These are phyloP conservation scores for Aspergillus cejpii DNA, from an alignment of 2,329 filamentous ascomycete genomes.

Conservation along the genomic window DNA sequence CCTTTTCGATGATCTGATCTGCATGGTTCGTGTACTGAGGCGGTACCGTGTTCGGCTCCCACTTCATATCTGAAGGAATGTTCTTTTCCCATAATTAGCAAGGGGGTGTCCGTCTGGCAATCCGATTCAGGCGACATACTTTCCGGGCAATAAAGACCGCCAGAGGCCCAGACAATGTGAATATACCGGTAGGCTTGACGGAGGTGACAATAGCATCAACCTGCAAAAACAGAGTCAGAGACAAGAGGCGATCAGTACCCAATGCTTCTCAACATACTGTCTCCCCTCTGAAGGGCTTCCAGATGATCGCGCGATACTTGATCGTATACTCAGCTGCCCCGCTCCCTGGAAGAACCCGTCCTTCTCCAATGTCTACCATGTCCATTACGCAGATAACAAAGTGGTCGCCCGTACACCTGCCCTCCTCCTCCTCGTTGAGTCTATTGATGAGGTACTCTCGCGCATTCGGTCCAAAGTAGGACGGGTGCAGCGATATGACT, in stretches of 20 bases:
- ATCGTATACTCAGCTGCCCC: conserved; percentile 93
- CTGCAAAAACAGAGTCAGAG: conserved; percentile 44
- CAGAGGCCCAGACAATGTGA: conserved; percentile 45
- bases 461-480: conserved; percentile 92
- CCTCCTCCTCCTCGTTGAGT: conserved; percentile 87
- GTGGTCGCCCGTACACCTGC: conserved; percentile 89
- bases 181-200: conserved; percentile 86
- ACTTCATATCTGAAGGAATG: conserved; percentile 86
- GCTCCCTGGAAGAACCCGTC: conserved; percentile 82
- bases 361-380: conserved; percentile 88
- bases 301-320: conserved; percentile 90
- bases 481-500: conserved; percentile 89
- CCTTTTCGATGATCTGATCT: conserved; percentile 87
- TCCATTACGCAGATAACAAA: conserved; percentile 99
- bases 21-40: conserved; percentile 94
- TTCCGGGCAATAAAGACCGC: conserved; percentile 55
- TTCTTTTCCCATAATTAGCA: conserved; percentile 27
- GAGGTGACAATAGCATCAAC: conserved; percentile 90
- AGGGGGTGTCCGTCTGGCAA: background rate
- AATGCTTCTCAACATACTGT: conserved; percentile 58
- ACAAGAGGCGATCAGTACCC: conserved; percentile 8
- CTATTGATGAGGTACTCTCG: conserved; percentile 84
- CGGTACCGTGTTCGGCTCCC: conserved; percentile 92
- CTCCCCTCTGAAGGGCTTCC: conserved; percentile 96
- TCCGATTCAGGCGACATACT: conserved; percentile 49